Percentiles rank a stretch among this genome's conserved stretches.
Conservation (phyloP, 805 yeast genomes). For the Suhomyces faveliae region DNA sequence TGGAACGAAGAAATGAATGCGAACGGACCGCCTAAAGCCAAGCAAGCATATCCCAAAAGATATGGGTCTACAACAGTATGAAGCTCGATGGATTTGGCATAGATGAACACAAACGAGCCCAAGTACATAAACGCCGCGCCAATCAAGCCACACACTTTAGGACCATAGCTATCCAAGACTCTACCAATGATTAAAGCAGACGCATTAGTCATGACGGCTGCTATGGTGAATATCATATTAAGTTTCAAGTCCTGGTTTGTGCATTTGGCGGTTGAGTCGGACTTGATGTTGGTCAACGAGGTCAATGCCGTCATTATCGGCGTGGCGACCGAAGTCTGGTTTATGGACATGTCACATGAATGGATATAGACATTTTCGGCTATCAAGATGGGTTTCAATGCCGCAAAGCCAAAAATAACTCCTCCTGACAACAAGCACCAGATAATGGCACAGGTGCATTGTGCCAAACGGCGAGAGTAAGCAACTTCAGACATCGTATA, state of each 20-base stretch:
- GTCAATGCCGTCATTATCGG: background rate
- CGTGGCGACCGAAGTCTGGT: slow-evolving; percentile 5
- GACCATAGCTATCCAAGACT: slow-evolving; percentile 50
- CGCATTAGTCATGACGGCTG: slow-evolving; percentile 55
- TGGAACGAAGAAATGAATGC: slow-evolving; percentile 56
- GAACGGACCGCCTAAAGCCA: slow-evolving; percentile 62
- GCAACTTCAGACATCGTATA: slow-evolving; percentile 11
- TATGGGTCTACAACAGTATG: slow-evolving; percentile 46
- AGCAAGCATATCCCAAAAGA: slow-evolving; percentile 47
- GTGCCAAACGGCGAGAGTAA: slow-evolving; percentile 23
- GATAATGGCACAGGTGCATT: slow-evolving; percentile 57
- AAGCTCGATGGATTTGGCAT: slow-evolving; percentile 26
- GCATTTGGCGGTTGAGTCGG: slow-evolving; percentile 35
- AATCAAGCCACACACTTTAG: slow-evolving; percentile 51
- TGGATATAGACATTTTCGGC: slow-evolving; percentile 73
- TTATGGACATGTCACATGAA: slow-evolving; percentile 44
- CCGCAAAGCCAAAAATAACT: slow-evolving; percentile 93
- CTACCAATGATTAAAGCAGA: slow-evolving; percentile 53
- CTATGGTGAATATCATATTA: slow-evolving; percentile 59
- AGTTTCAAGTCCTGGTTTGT: slow-evolving; percentile 53
- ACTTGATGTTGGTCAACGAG: background rate
- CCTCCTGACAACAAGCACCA: slow-evolving; percentile 96
- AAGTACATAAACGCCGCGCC: slow-evolving; percentile 48
- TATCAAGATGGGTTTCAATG: slow-evolving; percentile 79
- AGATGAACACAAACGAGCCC: slow-evolving; percentile 48